Evolutionary conservation across 176 grass and related monocot genomes (phyloP), one percentile per base, ranked within the genome.

Genomic region (Carex parvula): DNA sequence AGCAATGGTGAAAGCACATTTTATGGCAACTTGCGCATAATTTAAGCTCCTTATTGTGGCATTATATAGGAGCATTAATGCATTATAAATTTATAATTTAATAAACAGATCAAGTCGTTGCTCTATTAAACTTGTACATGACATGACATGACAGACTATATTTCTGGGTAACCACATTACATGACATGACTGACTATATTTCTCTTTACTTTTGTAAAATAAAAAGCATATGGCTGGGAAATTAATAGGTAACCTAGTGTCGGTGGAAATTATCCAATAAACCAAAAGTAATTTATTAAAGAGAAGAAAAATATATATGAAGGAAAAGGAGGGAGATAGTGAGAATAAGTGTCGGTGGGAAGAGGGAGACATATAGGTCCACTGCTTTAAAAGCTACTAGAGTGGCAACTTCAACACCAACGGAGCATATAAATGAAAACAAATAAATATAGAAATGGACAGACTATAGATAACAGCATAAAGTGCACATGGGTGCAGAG

Each of bases 371-470:
- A 53, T 4, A 53, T 24, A 83, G 81, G 81, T 83, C 81, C 81
- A 54, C 62, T 55, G 16, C 62, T 83, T 83, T 83, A 66, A 78
- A 54, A 83, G 81, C 62, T 64, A 81, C 32, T 64, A 15, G 52
- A 78, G 73, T 17, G 52, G 73, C 73, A 78, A 57, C 73, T 78
- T 78, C 48, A 78, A 78, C 48, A 57, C 24, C 52, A n/a, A n/a
- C n/a, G 58, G 48, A 81, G 60, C 30, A 48, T 62, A 83, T 30
- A 67, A 17, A 56, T 29, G 15, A 54, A 74, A 39, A 39, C 6
- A 52, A 53, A 26, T 75, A n/a, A 2, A 70, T 70, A 70, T 15
- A 78, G 5, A 29, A 56, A 52, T 9, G 33, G 6, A 70, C 16
- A 70, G 29, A 70, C 26, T 17, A 14, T 18, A 78, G 24, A 78